Evolutionary conservation across 1,139 yeast genomes (phyloP).

Genomic region (Kazachstania sp.): DNA sequence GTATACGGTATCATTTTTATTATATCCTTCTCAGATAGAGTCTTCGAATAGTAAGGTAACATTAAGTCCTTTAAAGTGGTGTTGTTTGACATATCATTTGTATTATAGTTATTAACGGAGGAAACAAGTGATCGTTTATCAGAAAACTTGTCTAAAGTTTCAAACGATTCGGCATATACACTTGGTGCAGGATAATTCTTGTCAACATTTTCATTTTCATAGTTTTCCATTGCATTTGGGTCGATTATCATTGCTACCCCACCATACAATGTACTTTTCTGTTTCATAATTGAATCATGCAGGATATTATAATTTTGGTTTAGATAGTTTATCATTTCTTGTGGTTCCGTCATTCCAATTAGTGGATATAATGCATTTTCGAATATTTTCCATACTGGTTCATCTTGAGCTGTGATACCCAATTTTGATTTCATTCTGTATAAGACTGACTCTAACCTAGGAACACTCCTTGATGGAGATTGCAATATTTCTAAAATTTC

Average conservation of each 20-base stretch:
- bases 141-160: constrained; percentile 31
- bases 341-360: constrained; percentile 11
- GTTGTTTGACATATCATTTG: constrained; percentile 9
- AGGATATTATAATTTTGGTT: constrained; percentile 13
- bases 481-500: constrained; percentile 1
- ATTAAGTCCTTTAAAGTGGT: constrained; percentile 22
- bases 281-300: constrained; percentile 1
- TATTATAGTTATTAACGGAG: constrained; percentile 14
- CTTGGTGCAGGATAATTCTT: constrained; percentile 11
- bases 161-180: constrained; percentile 32
- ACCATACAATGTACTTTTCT: neutral
- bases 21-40: constrained; percentile 42
- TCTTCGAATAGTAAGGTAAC: constrained; percentile 25
- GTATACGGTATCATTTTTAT: constrained; percentile 56
- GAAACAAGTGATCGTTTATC: constrained; percentile 31
- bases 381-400: constrained; percentile 17
- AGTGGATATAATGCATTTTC: constrained; percentile 14
- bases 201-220: constrained; percentile 10
- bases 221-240: constrained; percentile 12
- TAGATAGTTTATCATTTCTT: constrained; percentile 17
- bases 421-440: constrained; percentile 4
- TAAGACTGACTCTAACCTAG: constrained; percentile 13
- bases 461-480: constrained; percentile 4
- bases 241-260: constrained; percentile 7
- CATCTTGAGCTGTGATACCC: constrained; percentile 8